Base-by-base conservation (phyloP, 306 rosid species). In the Myrica gale region DNA sequence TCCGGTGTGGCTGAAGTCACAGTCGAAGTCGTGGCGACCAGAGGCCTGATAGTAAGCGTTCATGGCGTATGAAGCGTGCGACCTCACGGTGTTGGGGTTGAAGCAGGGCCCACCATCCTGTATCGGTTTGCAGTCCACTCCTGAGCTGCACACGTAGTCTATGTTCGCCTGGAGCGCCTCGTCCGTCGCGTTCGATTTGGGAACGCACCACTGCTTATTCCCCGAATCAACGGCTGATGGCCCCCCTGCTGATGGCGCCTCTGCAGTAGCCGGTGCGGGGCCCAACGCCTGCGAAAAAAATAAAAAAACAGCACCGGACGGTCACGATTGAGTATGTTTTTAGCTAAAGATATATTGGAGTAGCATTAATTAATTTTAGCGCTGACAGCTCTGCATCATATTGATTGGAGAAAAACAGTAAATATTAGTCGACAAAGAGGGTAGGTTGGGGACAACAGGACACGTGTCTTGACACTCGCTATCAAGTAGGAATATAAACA, bases 1-100 rank as follows among this genome's bases (percentile, higher is more conserved):
- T 72, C 88, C 98, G 0, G 91, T 88, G 73, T 84, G 74, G 26
- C 53, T 65, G 73, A 94, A 94, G 74, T 89, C 87, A 60, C 97
- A 94, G 72, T 87, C 82, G 26, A 0, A 26, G 54, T 82, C 84
- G 57, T 88, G 88, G 50, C 78, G 86, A 7, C 92, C 94, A 5
- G 69, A 74, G 17, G 84, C 16, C 58, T 88, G 98, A 60, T 72
- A 87, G 23, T 85, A 85, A 8, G 87, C 87, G 73, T 87, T 83
- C 89, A 87, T 85, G 46, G 86, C 89, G 79, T 85, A 87, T 15
- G 91, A 78, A 1, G 91, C 89, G 57, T 87, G 91, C 5, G 89
- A 85, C 67, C 76, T 65, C 55, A 87, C 81, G 0, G 84, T 85
- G 32, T 87, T 80, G 32, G 91, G 91, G 7, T 85, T 37, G 62